phyloP scores from a whole-genome alignment of 805 yeast genomes.

The Myxozyma neotropica region DNA sequence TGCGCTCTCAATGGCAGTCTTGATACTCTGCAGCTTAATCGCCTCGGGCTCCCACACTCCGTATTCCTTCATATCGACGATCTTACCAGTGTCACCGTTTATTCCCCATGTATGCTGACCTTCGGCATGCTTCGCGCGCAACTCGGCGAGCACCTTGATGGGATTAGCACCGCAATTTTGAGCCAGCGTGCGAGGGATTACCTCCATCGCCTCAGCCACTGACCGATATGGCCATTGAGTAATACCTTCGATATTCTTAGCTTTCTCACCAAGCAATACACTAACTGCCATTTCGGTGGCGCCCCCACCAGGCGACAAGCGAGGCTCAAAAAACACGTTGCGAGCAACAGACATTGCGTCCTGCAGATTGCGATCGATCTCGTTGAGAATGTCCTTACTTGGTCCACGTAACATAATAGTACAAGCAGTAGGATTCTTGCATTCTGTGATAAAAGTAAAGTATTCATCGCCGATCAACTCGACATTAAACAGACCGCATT shows the following conservation, averaged over 20 bases:
- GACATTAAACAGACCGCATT: slow-evolving; percentile 88
- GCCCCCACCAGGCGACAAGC: slow-evolving; percentile 97
- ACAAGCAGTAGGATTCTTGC: slow-evolving; percentile 88
- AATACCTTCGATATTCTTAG: slow-evolving; percentile 89
- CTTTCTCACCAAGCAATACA: slow-evolving; percentile 83
- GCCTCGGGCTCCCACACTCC: slow-evolving; percentile 99
- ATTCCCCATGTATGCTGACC: slow-evolving; percentile 83
- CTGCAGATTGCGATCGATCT: slow-evolving; percentile 93
- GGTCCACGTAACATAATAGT: slow-evolving; percentile 93
- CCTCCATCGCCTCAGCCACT: slow-evolving; percentile 98
- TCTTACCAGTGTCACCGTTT: slow-evolving; percentile 91
- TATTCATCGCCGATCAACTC: slow-evolving; percentile 98
- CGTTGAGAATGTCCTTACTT: slow-evolving; percentile 93
- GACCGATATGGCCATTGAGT: slow-evolving; percentile 99
- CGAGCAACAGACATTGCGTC: slow-evolving; percentile 98
- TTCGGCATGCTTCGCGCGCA: slow-evolving; percentile 95
- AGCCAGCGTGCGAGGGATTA: slow-evolving; percentile 93
- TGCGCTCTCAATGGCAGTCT: slow-evolving; percentile 98
- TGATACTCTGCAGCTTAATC: slow-evolving; percentile 92
- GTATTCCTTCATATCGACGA: slow-evolving; percentile 92
- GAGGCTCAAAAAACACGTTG: slow-evolving; percentile 92
- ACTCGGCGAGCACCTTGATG: slow-evolving; percentile 80
- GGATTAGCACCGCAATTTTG: slow-evolving; percentile 99
- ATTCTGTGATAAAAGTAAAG: slow-evolving; percentile 79
- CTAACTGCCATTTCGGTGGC: slow-evolving; percentile 99